These are phyloP conservation scores for Colletotrichum nymphaeae DNA, from an alignment of 2,329 filamentous ascomycete species.

Conservation along the genomic window DNA sequence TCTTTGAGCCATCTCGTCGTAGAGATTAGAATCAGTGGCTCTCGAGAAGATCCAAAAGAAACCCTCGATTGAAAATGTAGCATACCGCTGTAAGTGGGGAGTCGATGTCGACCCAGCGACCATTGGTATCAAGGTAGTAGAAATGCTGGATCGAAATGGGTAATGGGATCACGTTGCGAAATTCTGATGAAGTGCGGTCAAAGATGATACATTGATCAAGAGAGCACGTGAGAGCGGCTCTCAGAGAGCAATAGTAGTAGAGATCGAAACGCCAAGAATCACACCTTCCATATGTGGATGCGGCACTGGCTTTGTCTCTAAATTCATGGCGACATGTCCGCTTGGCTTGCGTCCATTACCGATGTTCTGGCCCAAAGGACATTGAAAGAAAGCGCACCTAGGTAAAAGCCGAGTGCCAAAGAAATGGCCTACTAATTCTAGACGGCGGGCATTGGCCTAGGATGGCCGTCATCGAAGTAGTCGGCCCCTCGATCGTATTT, in stretches of 20 bases:
- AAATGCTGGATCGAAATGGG: background rate
- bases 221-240: background rate
- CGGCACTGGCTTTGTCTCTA: background rate
- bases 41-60: background rate
- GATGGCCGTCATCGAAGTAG: no score
- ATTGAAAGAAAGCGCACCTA: background rate
- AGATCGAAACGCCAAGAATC: background rate
- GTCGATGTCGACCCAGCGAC: no score
- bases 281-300: background rate
- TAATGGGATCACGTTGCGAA: background rate
- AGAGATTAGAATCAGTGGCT: background rate
- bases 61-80: no score
- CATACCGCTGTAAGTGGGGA: no score
- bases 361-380: background rate
- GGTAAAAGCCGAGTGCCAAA: background rate
- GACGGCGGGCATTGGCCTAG: no score
- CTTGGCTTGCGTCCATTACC: no score
- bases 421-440: background rate
- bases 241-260: background rate
- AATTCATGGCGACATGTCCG: background rate
- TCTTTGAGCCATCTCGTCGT: background rate
- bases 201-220: background rate
- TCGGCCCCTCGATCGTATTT: no score
- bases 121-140: no score
- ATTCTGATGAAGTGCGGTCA: background rate